These are phyloP conservation scores for Stephanodiscus triporus DNA, from an alignment of 108 stramenopile genomes.

Conservation along the genomic window DNA sequence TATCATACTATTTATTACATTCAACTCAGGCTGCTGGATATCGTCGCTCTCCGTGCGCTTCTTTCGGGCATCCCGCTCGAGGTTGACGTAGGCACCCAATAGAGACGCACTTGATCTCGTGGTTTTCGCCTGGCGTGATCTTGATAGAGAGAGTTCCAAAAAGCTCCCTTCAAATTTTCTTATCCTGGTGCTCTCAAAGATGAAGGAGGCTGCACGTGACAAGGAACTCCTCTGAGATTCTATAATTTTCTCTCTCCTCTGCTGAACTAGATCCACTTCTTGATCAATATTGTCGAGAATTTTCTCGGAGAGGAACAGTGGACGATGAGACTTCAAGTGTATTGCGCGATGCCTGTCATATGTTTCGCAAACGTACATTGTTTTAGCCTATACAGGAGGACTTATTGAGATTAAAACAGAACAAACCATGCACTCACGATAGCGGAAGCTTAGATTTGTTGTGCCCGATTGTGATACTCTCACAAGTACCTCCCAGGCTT, in stretches of 20 bases:
- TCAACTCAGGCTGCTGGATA: slow-evolving; percentile 8
- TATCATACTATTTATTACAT: slow-evolving; percentile 26
- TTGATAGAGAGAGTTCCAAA: slow-evolving; percentile 49
- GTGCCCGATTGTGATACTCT: slow-evolving; percentile 67
- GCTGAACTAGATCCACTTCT: slow-evolving; percentile 40
- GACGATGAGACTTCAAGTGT: slow-evolving; percentile 41
- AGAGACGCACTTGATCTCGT: slow-evolving; percentile 48
- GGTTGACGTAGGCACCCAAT: slow-evolving; percentile 67
- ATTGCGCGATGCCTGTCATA: slow-evolving; percentile 27
- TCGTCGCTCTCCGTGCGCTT: slow-evolving; percentile 22
- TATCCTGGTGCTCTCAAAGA: slow-evolving; percentile 20
- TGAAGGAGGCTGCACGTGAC: slow-evolving; percentile 18
- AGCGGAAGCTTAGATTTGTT: slow-evolving; percentile 61
- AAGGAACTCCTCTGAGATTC: slow-evolving; percentile 25
- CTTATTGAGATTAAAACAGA: background rate
- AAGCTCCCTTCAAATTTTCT: slow-evolving; percentile 26
- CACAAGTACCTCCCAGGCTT: slow-evolving; percentile 49
- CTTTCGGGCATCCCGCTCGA: slow-evolving; percentile 53
- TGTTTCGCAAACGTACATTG: background rate
- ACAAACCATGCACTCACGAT: slow-evolving; percentile 5
- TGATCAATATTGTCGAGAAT: slow-evolving; percentile 48
- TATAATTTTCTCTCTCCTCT: slow-evolving; percentile 26
- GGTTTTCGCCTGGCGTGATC: slow-evolving; percentile 43
- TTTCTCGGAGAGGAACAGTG: slow-evolving; percentile 53
- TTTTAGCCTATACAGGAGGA: background rate